A percentile compares a stretch with the other conserved stretches of the same genome.
Conservation (phyloP, 2,329 filamentous ascomycete species). For the Aspergillus clavatus region DNA sequence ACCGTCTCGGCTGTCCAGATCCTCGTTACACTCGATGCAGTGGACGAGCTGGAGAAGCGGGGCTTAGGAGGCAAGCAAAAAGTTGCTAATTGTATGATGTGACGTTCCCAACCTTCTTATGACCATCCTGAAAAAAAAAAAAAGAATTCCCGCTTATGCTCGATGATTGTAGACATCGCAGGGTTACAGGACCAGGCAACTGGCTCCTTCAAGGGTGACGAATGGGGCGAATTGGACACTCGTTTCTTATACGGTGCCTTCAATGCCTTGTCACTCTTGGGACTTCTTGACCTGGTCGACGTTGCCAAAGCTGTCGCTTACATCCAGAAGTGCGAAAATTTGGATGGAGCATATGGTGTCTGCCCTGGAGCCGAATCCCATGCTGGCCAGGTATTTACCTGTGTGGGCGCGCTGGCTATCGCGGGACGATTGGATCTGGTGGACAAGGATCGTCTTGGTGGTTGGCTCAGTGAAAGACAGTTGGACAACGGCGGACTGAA, state of each 20-base stretch:
- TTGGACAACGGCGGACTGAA: conserved; percentile 83
- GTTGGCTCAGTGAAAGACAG: conserved; percentile 92
- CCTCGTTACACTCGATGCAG: conserved; percentile 76
- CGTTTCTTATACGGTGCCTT: conserved; percentile 88
- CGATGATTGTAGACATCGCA: conserved; percentile 61
- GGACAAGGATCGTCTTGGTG: conserved; percentile 73
- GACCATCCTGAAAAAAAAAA: conserved; percentile 6
- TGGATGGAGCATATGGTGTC: conserved; percentile 90
- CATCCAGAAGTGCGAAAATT: conserved; percentile 78
- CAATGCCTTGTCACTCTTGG: conserved; percentile 81
- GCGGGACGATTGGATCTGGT: conserved; percentile 76
- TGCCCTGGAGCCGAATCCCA: conserved; percentile 90
- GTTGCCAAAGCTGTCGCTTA: conserved; percentile 75
- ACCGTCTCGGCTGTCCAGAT: conserved; percentile 95
- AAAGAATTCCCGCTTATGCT: conserved; percentile 13
- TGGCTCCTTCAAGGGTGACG: conserved; percentile 87
- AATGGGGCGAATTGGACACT: conserved; percentile 95
- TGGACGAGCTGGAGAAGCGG: conserved; percentile 72
- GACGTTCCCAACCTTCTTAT: conserved; percentile 30
- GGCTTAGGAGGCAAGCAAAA: conserved; percentile 63
- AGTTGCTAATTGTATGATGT: conserved; percentile 75
- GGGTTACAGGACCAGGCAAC: conserved; percentile 72
- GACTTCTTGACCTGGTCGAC: conserved; percentile 67
- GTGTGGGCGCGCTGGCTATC: conserved; percentile 80
- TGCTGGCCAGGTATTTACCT: conserved; percentile 92